Base-by-base conservation (phyloP, 805 yeast species). In the Blastobotrys parvus region DNA sequence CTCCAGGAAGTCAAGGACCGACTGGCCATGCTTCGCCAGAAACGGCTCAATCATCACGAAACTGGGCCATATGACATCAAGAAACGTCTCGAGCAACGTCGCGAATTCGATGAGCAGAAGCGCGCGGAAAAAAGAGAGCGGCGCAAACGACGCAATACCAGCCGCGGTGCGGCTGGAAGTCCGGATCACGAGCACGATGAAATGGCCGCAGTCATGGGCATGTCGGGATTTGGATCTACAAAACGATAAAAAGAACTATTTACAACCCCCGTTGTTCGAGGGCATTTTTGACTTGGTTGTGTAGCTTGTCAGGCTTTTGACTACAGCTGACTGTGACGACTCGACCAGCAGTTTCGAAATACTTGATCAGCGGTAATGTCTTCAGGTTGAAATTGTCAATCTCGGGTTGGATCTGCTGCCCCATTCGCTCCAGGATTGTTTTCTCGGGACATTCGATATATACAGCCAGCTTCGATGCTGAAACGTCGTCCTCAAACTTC, bases 281-380 rank as follows among this genome's bases (percentile, higher is more conserved):
- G 10, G 87, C 86, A 18, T 63, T 64, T 59, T 79, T 73, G 35
- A 90, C 95, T 45, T 79, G 69, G 7, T 51, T 58, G 56, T 83
- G 86, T 22, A 89, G 97, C 37, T 68, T 70, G 35, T 88, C 94
- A 25, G 85, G 90, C 1, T 90, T 69, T 54, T 80, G 77, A 58
- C 88, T 80, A 62, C 97, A 90, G 45, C 71, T 69, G 32, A 90
- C 77, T 57, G 75, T 80, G 38, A 87, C 81, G 21, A 45, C 42
- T 39, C 41, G 41, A 27, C 33, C 42, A 3, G 41, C 44, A 11
- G 44, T 41, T 18, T 20, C 35, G 29, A 36, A 45, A 23, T 45
- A 45, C 42, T 27, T 30, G 3, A 29, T 27, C 25, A 45, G 42
- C 3, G 43, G 39, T 27, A 36, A 31, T 3, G 40, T 39, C 2